Base-by-base conservation (phyloP, 179 eudicot genomes). In the Spergularia azorica region DNA sequence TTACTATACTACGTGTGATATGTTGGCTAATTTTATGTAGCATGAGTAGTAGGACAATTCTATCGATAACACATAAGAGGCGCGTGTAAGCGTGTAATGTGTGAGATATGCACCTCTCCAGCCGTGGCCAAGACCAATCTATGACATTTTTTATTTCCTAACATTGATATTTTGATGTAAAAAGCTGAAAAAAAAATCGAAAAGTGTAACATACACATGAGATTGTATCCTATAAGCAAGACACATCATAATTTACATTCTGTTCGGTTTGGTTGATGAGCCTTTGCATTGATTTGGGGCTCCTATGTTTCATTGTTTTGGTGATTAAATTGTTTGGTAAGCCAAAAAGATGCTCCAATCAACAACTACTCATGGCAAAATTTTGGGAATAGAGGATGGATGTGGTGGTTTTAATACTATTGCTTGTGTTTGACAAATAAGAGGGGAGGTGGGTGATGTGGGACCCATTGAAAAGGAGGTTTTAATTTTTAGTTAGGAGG, bases 401-500 rank as follows among this genome's bases (percentile, higher is more conserved):
- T 26, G 32, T 13, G 57, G 71, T 58, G 59, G 72, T 65, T 70
- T 32, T 76, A 8, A 17, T 62, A 70, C 71, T 68, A 69, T 81
- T 81, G 76, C 71, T 82, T 82, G 67, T 63, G 76, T 26, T 77
- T 73, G 79, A 72, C 76, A 78, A 73, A 74, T 67, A 78, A 82
- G 60, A 46, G 57, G 83, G 85, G 81, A 70, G 88, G 84, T 83
- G 78, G 88, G 73, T 76, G 78, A 9, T 71, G 73, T 76, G 83
- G 86, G 87, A 3, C 82, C 84, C 69, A 63, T 63, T 63, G 76
- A 52, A 73, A 69, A 81, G 60, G 80, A 76, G 55, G 63, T 72
- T 79, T 61, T 76, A 55, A 70, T 36, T 78, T 82, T 48, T 64
- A 71, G 81, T 82, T 74, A 70, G 79, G 70, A 74, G 76, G 70